Evolutionary conservation across 768 basidiomycete genomes (phyloP).

Genomic region (Psilocybe azurescens): DNA sequence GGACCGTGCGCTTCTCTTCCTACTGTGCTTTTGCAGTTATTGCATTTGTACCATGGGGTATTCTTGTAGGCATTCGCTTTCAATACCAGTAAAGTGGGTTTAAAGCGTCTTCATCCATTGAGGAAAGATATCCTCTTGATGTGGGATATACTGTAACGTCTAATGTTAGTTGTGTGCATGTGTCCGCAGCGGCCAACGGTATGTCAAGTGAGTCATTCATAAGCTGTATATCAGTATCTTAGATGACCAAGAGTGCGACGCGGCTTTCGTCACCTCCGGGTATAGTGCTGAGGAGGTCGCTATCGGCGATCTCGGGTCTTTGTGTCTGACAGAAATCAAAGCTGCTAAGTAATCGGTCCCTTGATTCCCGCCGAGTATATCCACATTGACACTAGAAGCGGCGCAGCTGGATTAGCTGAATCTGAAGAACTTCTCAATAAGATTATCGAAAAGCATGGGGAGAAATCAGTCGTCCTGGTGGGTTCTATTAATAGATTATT

Average conservation of each 20-base stretch:
- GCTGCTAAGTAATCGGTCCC: slow-evolving; percentile 13
- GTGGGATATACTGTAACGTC: too few species aligned
- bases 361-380: slow-evolving; percentile 15
- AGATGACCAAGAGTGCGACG: slow-evolving; percentile 5
- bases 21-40: too few species aligned
- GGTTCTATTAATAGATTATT: not conserved
- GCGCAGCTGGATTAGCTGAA: slow-evolving; percentile 2
- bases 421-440: slow-evolving; percentile 9
- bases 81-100: too few species aligned
- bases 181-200: too few species aligned
- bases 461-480: slow-evolving; percentile 6
- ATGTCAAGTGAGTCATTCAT: too few species aligned
- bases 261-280: not conserved
- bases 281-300: slow-evolving; percentile 10
- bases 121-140: too few species aligned
- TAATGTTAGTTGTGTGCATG: too few species aligned
- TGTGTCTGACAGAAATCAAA: slow-evolving; percentile 9
- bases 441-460: not conserved
- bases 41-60: too few species aligned
- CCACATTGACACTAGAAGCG: not conserved
- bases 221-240: too few species aligned
- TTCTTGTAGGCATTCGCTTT: too few species aligned
- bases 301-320: slow-evolving; percentile 1
- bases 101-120: too few species aligned
- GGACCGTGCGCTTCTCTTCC: too few species aligned